Percentiles rank a stretch among this genome's conserved stretches.
phyloP scores from a whole-genome alignment of 331 rosid genomes.

The Acacia concinna region DNA sequence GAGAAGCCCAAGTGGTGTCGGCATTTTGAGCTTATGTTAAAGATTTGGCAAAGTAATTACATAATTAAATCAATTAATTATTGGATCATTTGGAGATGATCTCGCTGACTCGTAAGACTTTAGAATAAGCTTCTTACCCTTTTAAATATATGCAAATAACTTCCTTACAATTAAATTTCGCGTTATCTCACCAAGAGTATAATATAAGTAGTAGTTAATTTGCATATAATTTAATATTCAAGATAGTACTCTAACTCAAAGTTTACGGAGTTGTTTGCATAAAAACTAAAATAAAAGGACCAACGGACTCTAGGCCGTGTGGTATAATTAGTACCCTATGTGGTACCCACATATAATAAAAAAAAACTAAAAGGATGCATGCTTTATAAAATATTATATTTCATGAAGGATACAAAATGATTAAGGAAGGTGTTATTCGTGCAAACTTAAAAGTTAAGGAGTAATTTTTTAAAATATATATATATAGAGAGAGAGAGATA shows the following conservation, averaged over 20 bases:
- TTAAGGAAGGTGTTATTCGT: not conserved
- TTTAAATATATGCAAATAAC: not conserved
- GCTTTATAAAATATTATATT: not conserved
- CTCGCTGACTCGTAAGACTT: not conserved
- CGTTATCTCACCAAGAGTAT: not conserved
- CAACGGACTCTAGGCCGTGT: too few relatives aligned
- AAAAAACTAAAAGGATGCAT: not conserved
- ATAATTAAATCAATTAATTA: too few relatives aligned
- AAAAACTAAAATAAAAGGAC: too few relatives aligned
- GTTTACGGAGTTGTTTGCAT: not conserved
- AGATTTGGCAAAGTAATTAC: not conserved
- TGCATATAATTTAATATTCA: not conserved
- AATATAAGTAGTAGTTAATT: not conserved
- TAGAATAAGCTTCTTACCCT: not conserved
- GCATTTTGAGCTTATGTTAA: too few relatives aligned
- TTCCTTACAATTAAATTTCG: not conserved
- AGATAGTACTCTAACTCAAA: not conserved
- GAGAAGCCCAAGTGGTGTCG: too few relatives aligned
- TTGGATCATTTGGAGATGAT: not conserved
- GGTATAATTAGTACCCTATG: too few relatives aligned
- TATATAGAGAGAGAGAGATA: too few relatives aligned
- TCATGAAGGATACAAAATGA: not conserved
- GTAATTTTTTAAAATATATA: not conserved
- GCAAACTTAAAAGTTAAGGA: not conserved
- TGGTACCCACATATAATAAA: too few relatives aligned